Base-by-base conservation (phyloP, 2,329 filamentous ascomycete genomes). In the Cercospora janseana region DNA sequence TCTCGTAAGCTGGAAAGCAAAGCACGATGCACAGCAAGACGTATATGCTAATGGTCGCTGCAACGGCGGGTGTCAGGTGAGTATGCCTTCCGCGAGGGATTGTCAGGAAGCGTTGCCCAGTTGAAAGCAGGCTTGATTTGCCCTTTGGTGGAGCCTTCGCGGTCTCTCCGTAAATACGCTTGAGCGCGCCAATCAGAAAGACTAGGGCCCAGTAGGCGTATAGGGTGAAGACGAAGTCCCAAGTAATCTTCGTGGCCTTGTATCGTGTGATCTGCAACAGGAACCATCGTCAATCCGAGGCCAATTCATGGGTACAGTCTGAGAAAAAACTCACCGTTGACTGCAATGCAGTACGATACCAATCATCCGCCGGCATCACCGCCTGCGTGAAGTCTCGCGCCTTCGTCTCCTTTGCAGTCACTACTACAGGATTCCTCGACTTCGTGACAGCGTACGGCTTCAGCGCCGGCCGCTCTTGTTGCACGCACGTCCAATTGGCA, bases 41-140 rank as follows among this genome's bases (percentile, higher is more conserved):
- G 51, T 75, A 79, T 0, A 69, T 55, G 2, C 67, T 26, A 4
- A 79, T 68, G 2, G 73, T 64, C 1, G 78, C 52, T 3, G 69
- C 69, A 44, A 78, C 75, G 0, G 74, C 64, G 7, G 76, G 71
- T 1, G 72, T 73, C 1, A 75, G 74, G 26, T 78, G 70, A 2
- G 72, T 74, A 7, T 7, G 8, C 2, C 49, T 6, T 65, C 7
- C 29, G 61, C 57, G 13, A 52, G 56, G 4, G 21, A n/a, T 16
- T 15, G 31, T 18, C 24, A 44, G 24, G n/a, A 44, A 37, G 15
- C 34, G 31, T 38, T n/a, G 29, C 15, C 24, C 9, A 13, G 32
- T 9, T 21, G 18, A n/a, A n/a, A n/a, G n/a, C n/a, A n/a, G n/a
- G n/a, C n/a, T n/a, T n/a, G n/a, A n/a, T n/a, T n/a, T n/a, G n/a